Evolutionary conservation across 1,284 basidiomycete species (phyloP), one percentile per base, ranked within the genome.

Genomic region (Trichosporon coremiiforme): DNA sequence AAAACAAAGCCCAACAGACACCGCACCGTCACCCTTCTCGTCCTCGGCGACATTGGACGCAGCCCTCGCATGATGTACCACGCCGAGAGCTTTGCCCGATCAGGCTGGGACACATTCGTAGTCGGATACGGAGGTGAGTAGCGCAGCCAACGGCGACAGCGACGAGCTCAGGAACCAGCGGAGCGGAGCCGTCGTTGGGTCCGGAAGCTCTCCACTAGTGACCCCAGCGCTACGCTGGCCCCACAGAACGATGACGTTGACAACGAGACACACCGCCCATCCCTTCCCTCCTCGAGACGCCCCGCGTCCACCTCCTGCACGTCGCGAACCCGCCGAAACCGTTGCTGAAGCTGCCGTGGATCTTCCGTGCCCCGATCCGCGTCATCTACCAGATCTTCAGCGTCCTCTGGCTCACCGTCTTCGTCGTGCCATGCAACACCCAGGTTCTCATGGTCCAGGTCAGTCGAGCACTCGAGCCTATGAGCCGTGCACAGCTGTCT

Each of bases 21-120:
- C n/a, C 69, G 76, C 15, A 81, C 91, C 0, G 92, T 94, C 12
- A 92, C 90, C 0, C 89, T 99, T 64, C 85, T 99, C 33, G 97
- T 99, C 1, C 87, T 99, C 9, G 97, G 97, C 7, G 97, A 99
- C 84, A 89, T 99, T 65, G 97, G 95, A 0, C 87, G 96, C 64
- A 95, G 92, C 79, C 97, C 97, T 9, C 87, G 97, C 47, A 98
- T 98, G 94, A 97, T 98, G 92, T 97, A 98, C 82, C 97, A 99
- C 78, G 92, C 95, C 0, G 89, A 95, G 78, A 95, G 92, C 78
- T 91, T 99, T 77, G 91, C 93, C 25, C 88, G 90, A 65, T 87
- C 90, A 70, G 89, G 87, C 3, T 98, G 93, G 84, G 85, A 88
- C 70, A 94, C 94, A 0, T 89, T 89, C 76, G 78, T 99, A 17